phyloP scores from a whole-genome alignment of 306 rosid genomes.

The Pachyrhizus erosus region DNA sequence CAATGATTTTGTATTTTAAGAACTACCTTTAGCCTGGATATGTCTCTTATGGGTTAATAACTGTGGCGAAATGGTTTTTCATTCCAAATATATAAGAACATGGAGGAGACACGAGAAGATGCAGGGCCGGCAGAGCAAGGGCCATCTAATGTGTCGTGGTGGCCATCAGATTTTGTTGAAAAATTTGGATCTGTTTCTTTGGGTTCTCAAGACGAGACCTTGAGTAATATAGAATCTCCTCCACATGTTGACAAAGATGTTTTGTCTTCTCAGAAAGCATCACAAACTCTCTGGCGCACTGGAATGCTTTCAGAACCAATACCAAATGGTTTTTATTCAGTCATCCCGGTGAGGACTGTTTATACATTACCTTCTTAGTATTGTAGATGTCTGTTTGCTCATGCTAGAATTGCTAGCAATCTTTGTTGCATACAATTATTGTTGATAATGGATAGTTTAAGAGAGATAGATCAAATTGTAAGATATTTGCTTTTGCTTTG shows the following conservation, averaged over 20 bases:
- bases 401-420: background rate
- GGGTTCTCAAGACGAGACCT: conserved; percentile 74
- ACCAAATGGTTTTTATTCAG: conserved; percentile 95
- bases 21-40: conserved; percentile 50
- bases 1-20: conserved; percentile 48
- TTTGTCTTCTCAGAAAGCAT: conserved; percentile 78
- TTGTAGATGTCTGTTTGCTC: conserved; percentile 24
- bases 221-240: conserved; percentile 65
- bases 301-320: conserved; percentile 91
- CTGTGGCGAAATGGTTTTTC: conserved; percentile 86
- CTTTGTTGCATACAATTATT: background rate
- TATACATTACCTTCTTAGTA: conserved; percentile 28
- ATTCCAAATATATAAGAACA: conserved; percentile 67
- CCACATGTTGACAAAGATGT: conserved; percentile 60
- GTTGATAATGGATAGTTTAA: conserved; percentile 23
- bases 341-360: conserved; percentile 74
- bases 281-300: conserved; percentile 88
- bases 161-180: conserved; percentile 92
- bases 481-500: background rate
- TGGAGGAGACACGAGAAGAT: conserved; percentile 94
- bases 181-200: conserved; percentile 88
- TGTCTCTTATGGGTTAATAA: conserved; percentile 71
- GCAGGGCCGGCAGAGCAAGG: conserved; percentile 87
- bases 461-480: background rate
- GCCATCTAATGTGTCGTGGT: conserved; percentile 85